Evolutionary conservation across 768 basidiomycete species (phyloP).

Genomic region (Tulasnella sp.): DNA sequence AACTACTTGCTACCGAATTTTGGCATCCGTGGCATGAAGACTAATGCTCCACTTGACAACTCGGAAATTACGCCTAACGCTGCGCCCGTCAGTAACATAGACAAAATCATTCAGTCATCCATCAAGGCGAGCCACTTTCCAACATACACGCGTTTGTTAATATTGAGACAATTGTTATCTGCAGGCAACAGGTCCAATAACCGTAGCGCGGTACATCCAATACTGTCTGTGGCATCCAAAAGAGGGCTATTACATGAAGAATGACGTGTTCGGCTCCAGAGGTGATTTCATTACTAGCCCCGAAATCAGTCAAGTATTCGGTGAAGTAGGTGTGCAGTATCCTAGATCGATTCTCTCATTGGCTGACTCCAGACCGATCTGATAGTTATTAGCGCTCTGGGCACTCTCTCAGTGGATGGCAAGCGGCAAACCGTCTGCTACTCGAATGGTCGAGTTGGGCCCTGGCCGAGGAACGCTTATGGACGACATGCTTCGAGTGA

Average conservation of each 20-base stretch:
- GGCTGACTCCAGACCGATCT: too few species aligned
- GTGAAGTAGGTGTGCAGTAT: conserved; percentile 52
- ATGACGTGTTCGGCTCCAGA: conserved; percentile 66
- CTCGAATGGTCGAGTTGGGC: conserved; percentile 81
- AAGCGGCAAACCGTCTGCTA: conserved; percentile 33
- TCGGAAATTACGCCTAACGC: too few species aligned
- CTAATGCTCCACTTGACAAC: too few species aligned
- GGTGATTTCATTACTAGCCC: conserved; percentile 97
- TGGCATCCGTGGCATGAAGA: too few species aligned
- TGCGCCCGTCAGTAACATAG: too few species aligned
- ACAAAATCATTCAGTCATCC: too few species aligned
- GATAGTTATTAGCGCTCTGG: conserved; percentile 80
- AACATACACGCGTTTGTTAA: too few species aligned
- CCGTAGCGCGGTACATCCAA: conserved; percentile 83
- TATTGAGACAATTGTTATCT: too few species aligned
- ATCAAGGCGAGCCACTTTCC: too few species aligned
- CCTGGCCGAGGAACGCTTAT: conserved; percentile 89
- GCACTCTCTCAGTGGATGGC: conserved; percentile 55
- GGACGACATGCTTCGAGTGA: conserved; percentile 74
- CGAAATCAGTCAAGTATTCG: conserved; percentile 92
- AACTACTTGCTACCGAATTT: too few species aligned
- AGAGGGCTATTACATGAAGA: conserved; percentile 80
- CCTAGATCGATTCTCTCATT: conserved; percentile 23
- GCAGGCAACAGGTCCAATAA: conserved; percentile 79
- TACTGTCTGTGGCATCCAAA: conserved; percentile 81